Conservation (phyloP, 2,329 filamentous ascomycete species). For the Plenodomus biglobosus region DNA sequence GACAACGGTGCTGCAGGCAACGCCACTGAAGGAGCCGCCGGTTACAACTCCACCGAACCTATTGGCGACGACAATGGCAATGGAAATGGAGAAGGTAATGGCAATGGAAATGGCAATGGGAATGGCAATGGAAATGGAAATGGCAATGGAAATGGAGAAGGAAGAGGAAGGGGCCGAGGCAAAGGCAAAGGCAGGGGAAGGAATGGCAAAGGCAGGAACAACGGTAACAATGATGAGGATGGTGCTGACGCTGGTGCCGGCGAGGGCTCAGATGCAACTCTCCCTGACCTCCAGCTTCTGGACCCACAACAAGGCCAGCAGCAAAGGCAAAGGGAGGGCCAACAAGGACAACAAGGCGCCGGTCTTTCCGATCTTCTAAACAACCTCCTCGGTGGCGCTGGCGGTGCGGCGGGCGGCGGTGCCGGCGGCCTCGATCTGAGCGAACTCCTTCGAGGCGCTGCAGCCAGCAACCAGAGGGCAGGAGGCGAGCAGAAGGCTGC, state of each 20-base stretch:
- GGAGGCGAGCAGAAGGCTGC: slow-evolving; percentile 2
- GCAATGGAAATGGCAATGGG: slow-evolving; percentile 8
- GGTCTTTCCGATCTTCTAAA: not conserved
- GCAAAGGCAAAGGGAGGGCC: not conserved
- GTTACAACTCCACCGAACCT: not conserved
- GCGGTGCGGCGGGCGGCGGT: not conserved
- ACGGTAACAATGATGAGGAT: not conserved
- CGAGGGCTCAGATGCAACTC: not conserved
- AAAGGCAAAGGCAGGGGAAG: slow-evolving; percentile 5
- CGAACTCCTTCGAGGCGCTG: not conserved
- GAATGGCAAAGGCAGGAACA: slow-evolving; percentile 1
- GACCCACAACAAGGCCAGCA: not conserved
- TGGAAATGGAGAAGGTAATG: not conserved
- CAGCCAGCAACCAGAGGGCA: not conserved
- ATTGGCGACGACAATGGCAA: slow-evolving; percentile 1
- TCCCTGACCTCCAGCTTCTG: not conserved
- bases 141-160: slow-evolving; percentile 13
- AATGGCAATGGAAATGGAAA: slow-evolving; percentile 13
- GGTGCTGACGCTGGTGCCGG: not conserved
- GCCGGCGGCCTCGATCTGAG: not conserved
- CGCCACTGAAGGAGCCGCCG: not conserved
- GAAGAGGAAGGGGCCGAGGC: slow-evolving; percentile 9
- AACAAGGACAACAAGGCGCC: not conserved
- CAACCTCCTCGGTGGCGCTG: not conserved
- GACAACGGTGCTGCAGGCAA: no score